Conservation (phyloP, 164 flowering plant genomes). For the Stephania japonica region DNA sequence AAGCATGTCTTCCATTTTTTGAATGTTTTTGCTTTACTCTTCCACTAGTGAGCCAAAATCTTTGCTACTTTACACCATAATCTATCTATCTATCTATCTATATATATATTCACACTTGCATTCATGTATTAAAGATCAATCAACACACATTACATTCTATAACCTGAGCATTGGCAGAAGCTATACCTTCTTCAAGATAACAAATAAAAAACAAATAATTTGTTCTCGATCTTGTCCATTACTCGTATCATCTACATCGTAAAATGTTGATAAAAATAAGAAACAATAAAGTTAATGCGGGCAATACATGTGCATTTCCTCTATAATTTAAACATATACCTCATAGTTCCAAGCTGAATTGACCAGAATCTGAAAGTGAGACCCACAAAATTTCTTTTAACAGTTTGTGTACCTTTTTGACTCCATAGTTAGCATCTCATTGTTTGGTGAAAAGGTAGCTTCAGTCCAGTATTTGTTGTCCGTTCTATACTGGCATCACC, state of each 20-base stretch:
- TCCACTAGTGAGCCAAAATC: slow-evolving; percentile 27
- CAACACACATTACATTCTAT: not conserved
- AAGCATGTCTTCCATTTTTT: slow-evolving; percentile 30
- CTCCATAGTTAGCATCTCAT: not conserved
- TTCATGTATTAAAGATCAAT: too few species aligned
- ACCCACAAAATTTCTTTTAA: not conserved
- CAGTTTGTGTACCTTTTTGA: not conserved
- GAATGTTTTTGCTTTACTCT: slow-evolving; percentile 61
- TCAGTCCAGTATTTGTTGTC: not conserved
- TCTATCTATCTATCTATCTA: not conserved
- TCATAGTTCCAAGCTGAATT: not conserved
- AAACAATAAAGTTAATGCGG: not conserved
- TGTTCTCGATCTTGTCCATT: not conserved
- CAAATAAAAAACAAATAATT: too few species aligned
- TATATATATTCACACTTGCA: not conserved
- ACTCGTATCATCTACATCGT: not conserved
- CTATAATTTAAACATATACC: not conserved
- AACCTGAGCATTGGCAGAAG: not conserved
- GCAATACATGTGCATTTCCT: not conserved
- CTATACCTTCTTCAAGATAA: not conserved
- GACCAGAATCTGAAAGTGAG: not conserved
- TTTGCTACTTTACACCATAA: slow-evolving; percentile 17
- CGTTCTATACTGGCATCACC: not conserved
- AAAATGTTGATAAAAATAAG: not conserved
- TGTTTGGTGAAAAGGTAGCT: not conserved